These are phyloP conservation scores for Pouteria glomerata DNA, from an alignment of 148 eudicot genomes.

Conservation along the genomic window DNA sequence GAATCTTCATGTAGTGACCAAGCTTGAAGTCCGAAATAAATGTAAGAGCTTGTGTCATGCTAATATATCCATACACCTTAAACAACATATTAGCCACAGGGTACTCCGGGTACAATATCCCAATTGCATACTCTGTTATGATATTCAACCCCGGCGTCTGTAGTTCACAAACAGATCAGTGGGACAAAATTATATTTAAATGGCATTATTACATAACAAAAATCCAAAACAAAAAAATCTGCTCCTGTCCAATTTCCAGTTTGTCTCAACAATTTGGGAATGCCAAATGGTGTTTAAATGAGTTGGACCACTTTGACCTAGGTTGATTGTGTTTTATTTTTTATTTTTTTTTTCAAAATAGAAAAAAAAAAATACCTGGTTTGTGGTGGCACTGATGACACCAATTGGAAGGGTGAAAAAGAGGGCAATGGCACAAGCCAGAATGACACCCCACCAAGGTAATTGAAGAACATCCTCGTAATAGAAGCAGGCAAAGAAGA, in stretches of 20 bases:
- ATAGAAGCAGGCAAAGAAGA: constrained; percentile 43
- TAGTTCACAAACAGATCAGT: constrained; percentile 1
- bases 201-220: neutral
- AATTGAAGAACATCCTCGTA: constrained; percentile 59
- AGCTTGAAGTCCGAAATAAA: constrained; percentile 67
- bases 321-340: no score
- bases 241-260: no score
- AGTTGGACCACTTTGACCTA: no score
- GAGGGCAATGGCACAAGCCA: constrained; percentile 55
- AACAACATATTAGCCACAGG: constrained; percentile 89
- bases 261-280: no score
- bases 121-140: constrained; percentile 76
- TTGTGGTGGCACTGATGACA: constrained; percentile 67
- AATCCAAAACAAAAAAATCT: no score
- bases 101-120: constrained; percentile 62
- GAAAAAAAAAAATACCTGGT: no score
- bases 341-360: no score
- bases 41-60: constrained; percentile 70
- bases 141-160: constrained; percentile 82
- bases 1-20: constrained; percentile 92
- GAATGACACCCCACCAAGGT: constrained; percentile 85
- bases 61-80: constrained; percentile 81
- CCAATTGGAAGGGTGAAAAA: constrained; percentile 83
- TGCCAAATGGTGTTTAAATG: no score
- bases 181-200: neutral